Evolutionary conservation across 495 filamentous ascomycete genomes (phyloP).

Genomic region (Lindgomyces ingoldianus): DNA sequence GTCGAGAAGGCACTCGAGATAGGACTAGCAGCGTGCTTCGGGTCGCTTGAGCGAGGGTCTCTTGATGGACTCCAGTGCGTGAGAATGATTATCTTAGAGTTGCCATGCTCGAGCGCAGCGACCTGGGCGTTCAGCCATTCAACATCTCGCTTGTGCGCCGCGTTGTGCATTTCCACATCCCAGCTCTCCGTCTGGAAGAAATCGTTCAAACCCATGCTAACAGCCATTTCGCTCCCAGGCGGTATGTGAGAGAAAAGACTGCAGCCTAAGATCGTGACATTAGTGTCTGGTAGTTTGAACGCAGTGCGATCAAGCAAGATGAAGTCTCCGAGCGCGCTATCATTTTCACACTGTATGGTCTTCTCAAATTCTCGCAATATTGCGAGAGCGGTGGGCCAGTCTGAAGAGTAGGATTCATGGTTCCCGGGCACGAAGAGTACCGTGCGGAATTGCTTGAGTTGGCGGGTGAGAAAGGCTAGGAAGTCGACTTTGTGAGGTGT

Average conservation of each 20-base stretch:
- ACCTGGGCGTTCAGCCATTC: conserved; percentile 56
- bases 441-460: conserved; percentile 52
- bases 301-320: conserved; percentile 44
- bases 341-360: conserved; percentile 1
- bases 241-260: conserved; percentile 51
- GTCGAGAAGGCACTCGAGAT: conserved; percentile 52
- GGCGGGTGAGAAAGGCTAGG: conserved; percentile 50
- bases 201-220: conserved; percentile 51
- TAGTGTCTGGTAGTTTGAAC: conserved; percentile 44
- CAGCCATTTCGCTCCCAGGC: conserved; percentile 36
- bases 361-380: conserved; percentile 40
- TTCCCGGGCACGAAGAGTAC: conserved; percentile 59
- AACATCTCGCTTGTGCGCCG: conserved; percentile 48
- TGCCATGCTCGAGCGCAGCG: conserved; percentile 43
- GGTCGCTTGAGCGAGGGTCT: conserved; percentile 46
- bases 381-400: conserved; percentile 44
- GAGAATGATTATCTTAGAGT: conserved; percentile 50
- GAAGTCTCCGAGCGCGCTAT: conserved; percentile 19
- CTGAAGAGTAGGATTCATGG: conserved; percentile 55
- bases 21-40: conserved; percentile 47
- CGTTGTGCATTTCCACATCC: conserved; percentile 50
- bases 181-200: conserved; percentile 52
- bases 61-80: conserved; percentile 57
- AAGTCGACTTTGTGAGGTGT: conserved; percentile 45
- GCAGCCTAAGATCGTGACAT: conserved; percentile 53